Base-by-base conservation (phyloP, 2,329 filamentous ascomycete species). In the Aspergillus hortae region DNA sequence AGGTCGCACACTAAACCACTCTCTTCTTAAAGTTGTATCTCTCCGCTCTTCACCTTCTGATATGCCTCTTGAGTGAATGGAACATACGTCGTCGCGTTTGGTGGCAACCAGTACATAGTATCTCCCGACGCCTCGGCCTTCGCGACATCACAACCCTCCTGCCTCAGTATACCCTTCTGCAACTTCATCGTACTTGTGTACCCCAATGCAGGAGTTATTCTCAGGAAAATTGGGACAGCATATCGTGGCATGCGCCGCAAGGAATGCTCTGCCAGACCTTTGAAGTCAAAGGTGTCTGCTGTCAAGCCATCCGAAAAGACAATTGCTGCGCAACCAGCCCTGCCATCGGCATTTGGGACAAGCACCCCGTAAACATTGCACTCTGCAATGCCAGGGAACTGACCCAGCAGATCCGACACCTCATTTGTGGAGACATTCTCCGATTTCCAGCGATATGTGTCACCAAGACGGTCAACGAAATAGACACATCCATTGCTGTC, bases 361-460 rank as follows among this genome's bases (percentile, higher is more conserved):
- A 44, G 32, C 1, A 51, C 49, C 4, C 49, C 49, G 25, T 51
- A 51, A 6, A 51, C 49, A 27, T 51, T 51, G 21, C 42, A 44
- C 25, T 46, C 41, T 6, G 23, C 21, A 19, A 51, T 40, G 4
- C 41, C 49, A n/a, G 49, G 33, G 14, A 40, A 44, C 14, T 30
- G 33, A 3, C 33, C 43, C 2, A 51, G 7, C 2, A 42, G 17
- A 17, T 46, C 43, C 14, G 43, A 36, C 6, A 51, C 49, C 27
- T 51, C 49, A 21, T 40, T 46, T 2, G 49, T 51, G 2, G 49
- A 51, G 12, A 51, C 49, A 46, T 51, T 51, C 44, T 51, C 49
- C 4, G 32, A 35, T 23, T 51, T 51, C 49, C 49, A 51, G 4
- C 49, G 49, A 35, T 46, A 51, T 9, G 49, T 51, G 38, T 51